Evolutionary conservation across 176 grass and related monocot genomes (phyloP), one percentile per base, ranked within the genome.

Genomic region (Hyparrhenia diplandra): DNA sequence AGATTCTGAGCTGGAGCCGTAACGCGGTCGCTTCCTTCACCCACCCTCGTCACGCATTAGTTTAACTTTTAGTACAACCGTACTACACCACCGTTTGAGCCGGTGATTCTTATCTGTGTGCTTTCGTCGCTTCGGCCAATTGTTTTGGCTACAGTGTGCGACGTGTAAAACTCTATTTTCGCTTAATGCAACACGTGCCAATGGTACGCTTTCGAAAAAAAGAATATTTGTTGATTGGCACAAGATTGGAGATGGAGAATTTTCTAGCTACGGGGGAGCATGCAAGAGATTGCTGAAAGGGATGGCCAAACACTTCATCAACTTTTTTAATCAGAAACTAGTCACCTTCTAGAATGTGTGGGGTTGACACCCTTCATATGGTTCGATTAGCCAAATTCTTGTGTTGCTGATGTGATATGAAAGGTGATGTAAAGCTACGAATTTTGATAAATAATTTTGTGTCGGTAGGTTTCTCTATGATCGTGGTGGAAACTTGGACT

Each of bases 361-460:
- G 36, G 54, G 66, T 79, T 69, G 67, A 71, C 67, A 69, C 31
- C 39, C 60, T 83, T 86, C 67, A 75, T 83, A 86, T 63, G 74
- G 79, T 74, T 86, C 84, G 86, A 79, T 62, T 86, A 74, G 79
- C 67, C 67, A 40, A 83, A 82, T 82, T 79, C 79, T 86, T 68
- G 52, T 63, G 69, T 41, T 79, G 43, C 18, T 78, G 78, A 86
- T 75, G 74, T 74, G 87, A 88, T 11, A 67, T 24, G 72, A 75
- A 88, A 79, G 86, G 86, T 88, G 84, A 82, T 90, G 84, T 86
- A 86, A 90, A 90, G 83, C 62, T 86, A 54, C 30, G 25, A 42
- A 69, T 74, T 54, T 27, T 74, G 13, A 69, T 90, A 68, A 82
- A 74, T 7, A 69, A 69, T 32, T 74, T 68, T 5, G 60, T 52